Evolutionary conservation across 257 asterid genomes (phyloP).

Genomic region (Verbena officinalis): DNA sequence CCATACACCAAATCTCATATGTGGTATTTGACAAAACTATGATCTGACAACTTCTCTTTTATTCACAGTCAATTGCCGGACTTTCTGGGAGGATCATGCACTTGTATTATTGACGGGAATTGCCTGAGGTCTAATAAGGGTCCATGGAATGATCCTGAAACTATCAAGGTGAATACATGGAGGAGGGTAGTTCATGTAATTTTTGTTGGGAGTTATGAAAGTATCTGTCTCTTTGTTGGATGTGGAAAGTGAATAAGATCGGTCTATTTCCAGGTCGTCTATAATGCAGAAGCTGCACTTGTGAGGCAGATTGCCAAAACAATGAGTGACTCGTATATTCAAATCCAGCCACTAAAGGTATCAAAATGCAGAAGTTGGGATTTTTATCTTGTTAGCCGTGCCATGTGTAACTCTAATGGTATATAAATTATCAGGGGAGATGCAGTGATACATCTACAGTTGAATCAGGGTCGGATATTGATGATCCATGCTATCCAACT

Average conservation of each 20-base stretch:
- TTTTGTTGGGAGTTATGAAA: constrained; percentile 9
- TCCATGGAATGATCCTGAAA: constrained; percentile 94
- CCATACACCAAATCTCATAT: background rate
- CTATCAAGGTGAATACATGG: constrained; percentile 64
- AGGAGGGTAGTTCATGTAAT: constrained; percentile 10
- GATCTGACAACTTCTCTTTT: constrained; percentile 30
- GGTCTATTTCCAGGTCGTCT: constrained; percentile 50
- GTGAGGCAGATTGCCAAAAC: constrained; percentile 48
- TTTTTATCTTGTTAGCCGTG: constrained; percentile 20
- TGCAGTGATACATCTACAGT: constrained; percentile 47
- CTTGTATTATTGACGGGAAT: constrained; percentile 80
- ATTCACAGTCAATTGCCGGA: constrained; percentile 83
- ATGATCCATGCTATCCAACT: constrained; percentile 53
- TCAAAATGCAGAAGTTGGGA: constrained; percentile 5
- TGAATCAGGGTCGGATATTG: constrained; percentile 66
- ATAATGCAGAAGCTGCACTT: constrained; percentile 44
- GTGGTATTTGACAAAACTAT: constrained; percentile 20
- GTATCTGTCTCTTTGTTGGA: constrained; percentile 25
- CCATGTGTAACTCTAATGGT: constrained; percentile 29
- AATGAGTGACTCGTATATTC: constrained; percentile 43
- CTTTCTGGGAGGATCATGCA: constrained; percentile 91
- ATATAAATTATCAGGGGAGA: constrained; percentile 54
- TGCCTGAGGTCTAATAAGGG: constrained; percentile 91
- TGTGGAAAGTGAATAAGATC: too few species aligned
- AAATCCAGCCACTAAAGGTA: constrained; percentile 56